Evolutionary conservation across 2,329 filamentous ascomycete species (phyloP).

Genomic region (Graphiopsis chlorocephala): DNA sequence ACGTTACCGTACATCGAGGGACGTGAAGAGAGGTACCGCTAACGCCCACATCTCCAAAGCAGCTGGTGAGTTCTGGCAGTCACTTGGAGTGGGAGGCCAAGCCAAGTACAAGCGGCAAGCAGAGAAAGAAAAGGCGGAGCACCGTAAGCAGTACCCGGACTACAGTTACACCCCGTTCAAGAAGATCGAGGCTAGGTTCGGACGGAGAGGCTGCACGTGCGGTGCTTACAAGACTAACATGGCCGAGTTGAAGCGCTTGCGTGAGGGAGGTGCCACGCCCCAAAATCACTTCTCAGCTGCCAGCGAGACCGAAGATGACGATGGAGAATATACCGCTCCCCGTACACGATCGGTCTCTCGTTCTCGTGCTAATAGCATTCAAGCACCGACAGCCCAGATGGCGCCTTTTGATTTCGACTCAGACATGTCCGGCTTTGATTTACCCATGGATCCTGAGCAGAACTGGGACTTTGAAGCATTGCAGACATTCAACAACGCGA

Average conservation of each 20-base stretch:
- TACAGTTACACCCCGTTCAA: constrained; percentile 14
- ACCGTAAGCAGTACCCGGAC: constrained; percentile 14
- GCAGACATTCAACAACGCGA: neutral
- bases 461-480: neutral
- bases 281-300: neutral
- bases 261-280: neutral
- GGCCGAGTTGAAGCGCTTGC: neutral
- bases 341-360: neutral
- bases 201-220: constrained; percentile 16
- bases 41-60: constrained; percentile 14
- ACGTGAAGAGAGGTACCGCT: constrained; percentile 1
- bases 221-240: constrained; percentile 19
- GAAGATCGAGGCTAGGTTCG: constrained; percentile 14
- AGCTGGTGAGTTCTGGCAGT: constrained; percentile 8
- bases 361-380: neutral
- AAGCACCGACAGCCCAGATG: neutral
- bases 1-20: neutral
- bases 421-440: neutral
- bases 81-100: neutral
- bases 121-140: constrained; percentile 1
- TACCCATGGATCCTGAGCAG: neutral
- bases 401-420: neutral
- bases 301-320: neutral
- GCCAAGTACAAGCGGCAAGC: constrained; percentile 2
- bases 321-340: neutral